Base-by-base conservation (phyloP, 805 yeast genomes). In the Cyberlindnera xylosilytica region DNA sequence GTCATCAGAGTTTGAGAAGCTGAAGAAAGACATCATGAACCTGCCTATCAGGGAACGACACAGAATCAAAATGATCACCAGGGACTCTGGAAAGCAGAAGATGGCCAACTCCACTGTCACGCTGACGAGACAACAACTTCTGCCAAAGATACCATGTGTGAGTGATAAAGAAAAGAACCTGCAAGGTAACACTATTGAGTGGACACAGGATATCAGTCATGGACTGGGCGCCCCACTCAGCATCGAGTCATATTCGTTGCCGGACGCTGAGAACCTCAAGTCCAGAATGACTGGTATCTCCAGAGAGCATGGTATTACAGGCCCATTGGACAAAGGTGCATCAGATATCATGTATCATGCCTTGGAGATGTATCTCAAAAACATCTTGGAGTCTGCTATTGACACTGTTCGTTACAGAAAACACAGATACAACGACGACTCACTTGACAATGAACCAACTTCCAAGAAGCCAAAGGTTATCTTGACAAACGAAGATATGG, bases 121-220 rank as follows among this genome's bases (percentile, higher is more conserved):
- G 1, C 73, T 81, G 56, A 81, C 87, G 1, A 71, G 91, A 60
- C 83, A 84, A 28, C 53, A 64, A 20, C 54, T 57, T 32, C 53
- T 68, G 29, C 97, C 98, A 1, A 86, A 85, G 54, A 81, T 91
- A 18, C 99, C 99, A 4, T 79, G 82, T 58, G 80, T 76, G 9
- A 56, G 39, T 30, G 66, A 62, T 34, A 63, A 64, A 36, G 62
- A 54, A n/a, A 53, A 48, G 30, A 28, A 27, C 16, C 24, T 47
- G 4, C 46, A 50, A 13, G 60, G 60, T 41, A 78, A 76, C 51
- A 74, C 87, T 26, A 74, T 81, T 23, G 83, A 83, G 52, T 89
- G 97, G 91, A 87, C 95, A 18, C 96, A 90, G 61, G 98, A 93
- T 58, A 87, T 93, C 15, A 74, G 83, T 41, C 89, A 83, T 56